Base-by-base conservation (phyloP, 1,284 basidiomycete genomes). In the Leccinum fallax region DNA sequence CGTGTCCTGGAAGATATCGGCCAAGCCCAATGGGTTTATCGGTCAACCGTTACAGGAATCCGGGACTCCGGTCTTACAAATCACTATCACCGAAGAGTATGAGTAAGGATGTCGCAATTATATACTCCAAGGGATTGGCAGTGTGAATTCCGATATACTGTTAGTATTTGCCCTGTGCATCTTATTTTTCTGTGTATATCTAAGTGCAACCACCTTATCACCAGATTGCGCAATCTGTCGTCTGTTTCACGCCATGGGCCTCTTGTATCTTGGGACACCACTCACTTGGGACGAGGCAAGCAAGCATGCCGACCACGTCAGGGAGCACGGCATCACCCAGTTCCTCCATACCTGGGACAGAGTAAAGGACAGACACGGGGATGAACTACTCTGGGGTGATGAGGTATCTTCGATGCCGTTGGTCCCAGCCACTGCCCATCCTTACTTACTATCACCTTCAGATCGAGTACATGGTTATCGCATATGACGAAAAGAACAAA, bases 361-460 rank as follows among this genome's bases (percentile, higher is more conserved):
- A 63, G 83, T 96, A 76, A 98, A 97, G 83, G 91, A 94, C 74
- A 85, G 94, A 62, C 84, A 87, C n/a, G 95, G 95, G 10, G 96
- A 99, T 72, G 90, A 92, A 63, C 80, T 99, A 55, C 85, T 98
- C n/a, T 99, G 97, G 97, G 97, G 97, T 32, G 97, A 99, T 73
- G 97, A 99, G 88, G 95, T 95, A 71, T 62, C 77, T 6, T 10
- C 30, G 10, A 32, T 38, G 51, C 21, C 21, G 19, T 15, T 55
- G n/a, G 28, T 59, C 43, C 64, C 61, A 11, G 19, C 10, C 21
- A 6, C 30, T 21, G 19, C 21, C 40, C 28, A 8, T 19, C n/a
- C 61, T 67, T 51, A 70, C 32, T 3, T 24, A 32, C 30, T 10
- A 24, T 19, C 30, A 52, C 40, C 55, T 54, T 52, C 68, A 96